These are phyloP conservation scores for Naegleria fowleri DNA, from an alignment of 208 protist species.

Conservation along the genomic window DNA sequence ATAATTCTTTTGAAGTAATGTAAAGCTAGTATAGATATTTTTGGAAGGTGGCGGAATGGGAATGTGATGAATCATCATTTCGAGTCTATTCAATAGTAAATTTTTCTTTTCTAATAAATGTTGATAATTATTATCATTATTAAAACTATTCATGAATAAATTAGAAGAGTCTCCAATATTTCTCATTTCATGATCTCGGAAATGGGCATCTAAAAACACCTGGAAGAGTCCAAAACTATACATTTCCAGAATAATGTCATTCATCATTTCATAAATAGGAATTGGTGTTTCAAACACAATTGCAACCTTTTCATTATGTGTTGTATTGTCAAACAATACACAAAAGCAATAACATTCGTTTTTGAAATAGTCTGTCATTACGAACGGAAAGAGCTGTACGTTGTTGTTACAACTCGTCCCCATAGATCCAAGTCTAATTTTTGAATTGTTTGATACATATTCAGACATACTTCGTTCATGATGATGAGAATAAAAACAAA, in stretches of 20 bases:
- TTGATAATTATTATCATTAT: not conserved
- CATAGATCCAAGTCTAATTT: not conserved
- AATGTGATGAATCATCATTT: not conserved
- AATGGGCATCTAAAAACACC: not conserved
- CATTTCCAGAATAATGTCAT: not conserved
- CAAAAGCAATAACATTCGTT: not conserved
- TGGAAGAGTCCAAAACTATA: not conserved
- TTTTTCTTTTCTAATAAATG: not conserved
- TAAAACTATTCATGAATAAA: no score
- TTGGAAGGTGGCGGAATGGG: not conserved
- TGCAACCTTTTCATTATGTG: not conserved
- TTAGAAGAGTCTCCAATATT: not conserved
- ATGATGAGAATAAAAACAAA: not conserved
- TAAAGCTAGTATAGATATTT: not conserved
- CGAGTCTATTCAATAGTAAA: not conserved
- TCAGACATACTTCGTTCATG: not conserved
- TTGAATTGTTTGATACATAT: not conserved
- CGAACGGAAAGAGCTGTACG: not conserved
- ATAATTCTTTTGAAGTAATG: not conserved
- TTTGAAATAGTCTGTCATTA: not conserved
- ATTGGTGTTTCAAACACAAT: not conserved
- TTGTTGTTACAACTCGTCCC: not conserved
- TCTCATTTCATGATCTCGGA: not conserved
- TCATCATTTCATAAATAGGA: not conserved
- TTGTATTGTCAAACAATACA: not conserved